Evolutionary conservation across 192 early-diverging fungal genomes (phyloP), one percentile per base, ranked within the genome.

Genomic region (Entomortierella lignicola): DNA sequence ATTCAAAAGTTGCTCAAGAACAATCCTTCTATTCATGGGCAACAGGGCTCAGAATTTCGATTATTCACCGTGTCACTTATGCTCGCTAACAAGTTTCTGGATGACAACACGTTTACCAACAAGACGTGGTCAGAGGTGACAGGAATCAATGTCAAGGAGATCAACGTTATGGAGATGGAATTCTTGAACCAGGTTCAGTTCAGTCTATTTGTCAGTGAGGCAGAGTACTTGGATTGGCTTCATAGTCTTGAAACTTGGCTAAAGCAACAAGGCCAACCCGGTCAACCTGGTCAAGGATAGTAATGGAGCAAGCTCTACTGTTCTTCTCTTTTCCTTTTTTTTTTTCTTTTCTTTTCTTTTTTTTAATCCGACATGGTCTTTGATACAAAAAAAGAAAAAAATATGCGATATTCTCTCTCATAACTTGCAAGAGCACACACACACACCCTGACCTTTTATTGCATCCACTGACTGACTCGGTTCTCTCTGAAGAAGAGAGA

Each of bases 101-200:
- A 94, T 69, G 95, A 97, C 77, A 95, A 95, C 81, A 96, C 94
- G 52, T 97, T 93, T 67, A 90, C 95, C 11, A 95, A 93, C 75
- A 88, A 91, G 77, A 92, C 93, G 20, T 97, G 95, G 95, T 89
- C 91, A 32, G 88, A 94, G 71, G 92, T 97, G 23, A 93, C 91
- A 30, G 84, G 88, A 43, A 91, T 97, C 64, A 92, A 91, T 6
- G 85, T 93, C 37, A 66, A 82, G 53, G 93, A 97, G 68, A 86
- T 97, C 37, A 92, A 92, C 53, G 89, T 92, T 8, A 93, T 94
- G 89, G 94, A 94, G 85, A 92, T 92, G 63, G 95, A 96, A 66
- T 94, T 94, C 66, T 74, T 96, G 55, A 69, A 82, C 27, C 90
- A 93, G 20, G 86, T 96, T 39, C 84, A 92, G 54, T 94, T 90